Evolutionary conservation across 2,329 filamentous ascomycete genomes (phyloP), one percentile per base, ranked within the genome.

Genomic region (Sclerotinia borealis): DNA sequence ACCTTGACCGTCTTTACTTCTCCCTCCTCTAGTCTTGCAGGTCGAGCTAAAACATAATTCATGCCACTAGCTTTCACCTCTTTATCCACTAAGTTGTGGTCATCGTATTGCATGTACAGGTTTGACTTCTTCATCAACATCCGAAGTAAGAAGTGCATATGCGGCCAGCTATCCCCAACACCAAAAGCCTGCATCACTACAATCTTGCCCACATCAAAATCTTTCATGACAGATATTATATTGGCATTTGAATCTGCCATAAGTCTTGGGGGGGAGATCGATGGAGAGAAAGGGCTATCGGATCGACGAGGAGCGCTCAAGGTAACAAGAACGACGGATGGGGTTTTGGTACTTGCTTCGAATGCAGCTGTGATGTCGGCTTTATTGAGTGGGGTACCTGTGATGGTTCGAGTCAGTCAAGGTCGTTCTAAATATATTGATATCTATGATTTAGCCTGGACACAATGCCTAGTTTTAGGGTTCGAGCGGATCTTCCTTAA

Each of bases 171-270:
- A 45, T 74, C 70, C 1, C 77, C 80, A 9, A 78, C 76, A 22
- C 82, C 83, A 66, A 80, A 79, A 3, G 79, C 77, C 25, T 79
- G 81, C 73, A 84, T 77, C 63, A 83, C 75, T 9, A 83, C 69
- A 64, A 81, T 83, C 2, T 70, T 63, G 19, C 19, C 29, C 4
- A 59, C 61, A 8, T 48, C 68, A 56, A 74, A 73, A 37, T 43
- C 64, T 54, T 61, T 64, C 75, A 79, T 79, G 13, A 70, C 72
- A 0, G 72, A 64, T 22, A 78, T 67, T 13, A 77, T 67, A 59
- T 79, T 77, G 36, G 71, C 72, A 27, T 77, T 74, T 22, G 77
- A 75, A 64, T 79, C 76, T 6, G 77, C 75, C 75, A 84, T 79
- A 25, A 84, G 72, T 17, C 50, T 31, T 17, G 59, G 59, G 22